A percentile compares a stretch with the other conserved stretches of the same genome.
Evolutionary conservation across 805 yeast genomes (phyloP).

Genomic region (Lachancea waltii): DNA sequence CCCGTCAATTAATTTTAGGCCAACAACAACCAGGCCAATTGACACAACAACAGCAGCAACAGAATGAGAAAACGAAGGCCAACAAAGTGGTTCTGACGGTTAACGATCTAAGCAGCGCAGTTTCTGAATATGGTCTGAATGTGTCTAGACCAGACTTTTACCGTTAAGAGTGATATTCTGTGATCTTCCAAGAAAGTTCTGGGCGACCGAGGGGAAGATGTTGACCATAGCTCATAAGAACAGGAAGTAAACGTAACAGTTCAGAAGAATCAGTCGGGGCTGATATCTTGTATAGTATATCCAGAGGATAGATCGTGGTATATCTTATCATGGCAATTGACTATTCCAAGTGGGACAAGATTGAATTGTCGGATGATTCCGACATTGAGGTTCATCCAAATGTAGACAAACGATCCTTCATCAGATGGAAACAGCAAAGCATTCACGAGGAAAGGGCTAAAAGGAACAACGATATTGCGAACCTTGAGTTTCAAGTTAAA

Average conservation of each 20-base stretch:
- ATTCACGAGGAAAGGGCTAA: conserved; percentile 89
- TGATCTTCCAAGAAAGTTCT: neutral
- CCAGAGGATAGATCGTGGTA: neutral
- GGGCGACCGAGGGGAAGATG: neutral
- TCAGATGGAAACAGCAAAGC: conserved; percentile 94
- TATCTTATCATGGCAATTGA: conserved; percentile 65
- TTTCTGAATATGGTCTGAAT: conserved; percentile 88
- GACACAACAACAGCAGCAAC: conserved; percentile 38
- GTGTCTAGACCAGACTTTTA: conserved; percentile 90
- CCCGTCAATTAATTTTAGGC: conserved; percentile 68
- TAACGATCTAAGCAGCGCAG: conserved; percentile 88
- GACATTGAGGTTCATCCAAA: conserved; percentile 97
- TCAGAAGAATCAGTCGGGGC: neutral
- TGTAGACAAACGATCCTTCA: conserved; percentile 88
- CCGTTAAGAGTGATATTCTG: conserved; percentile 44
- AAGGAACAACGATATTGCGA: conserved; percentile 69
- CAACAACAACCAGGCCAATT: conserved; percentile 42
- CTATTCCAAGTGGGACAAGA: conserved; percentile 96
- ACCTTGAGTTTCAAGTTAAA: conserved; percentile 66
- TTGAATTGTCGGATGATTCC: conserved; percentile 93
- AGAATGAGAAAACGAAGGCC: conserved; percentile 36
- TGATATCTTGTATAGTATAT: neutral
- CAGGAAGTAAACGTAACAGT: neutral
- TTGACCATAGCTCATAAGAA: neutral
- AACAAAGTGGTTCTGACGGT: conserved; percentile 84